Percentiles rank a stretch among this genome's conserved stretches.
Evolutionary conservation across 768 basidiomycete genomes (phyloP).

Genomic region (Suillus sp.): DNA sequence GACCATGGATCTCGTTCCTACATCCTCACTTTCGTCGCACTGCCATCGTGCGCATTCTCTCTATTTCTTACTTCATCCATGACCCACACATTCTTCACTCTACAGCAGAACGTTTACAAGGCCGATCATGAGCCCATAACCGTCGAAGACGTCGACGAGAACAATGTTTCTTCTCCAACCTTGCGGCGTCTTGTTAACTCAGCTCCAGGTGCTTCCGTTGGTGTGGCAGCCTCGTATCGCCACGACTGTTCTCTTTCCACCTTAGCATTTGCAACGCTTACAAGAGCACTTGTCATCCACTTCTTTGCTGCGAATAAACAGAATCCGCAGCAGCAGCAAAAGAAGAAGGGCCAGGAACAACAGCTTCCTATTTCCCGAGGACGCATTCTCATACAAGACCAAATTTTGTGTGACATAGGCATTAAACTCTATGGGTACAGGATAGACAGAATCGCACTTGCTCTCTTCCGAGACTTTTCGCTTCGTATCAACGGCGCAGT

Average conservation of each 20-base stretch:
- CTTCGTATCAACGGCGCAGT: constrained; percentile 39
- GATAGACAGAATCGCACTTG: constrained; percentile 47
- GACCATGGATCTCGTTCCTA: not conserved
- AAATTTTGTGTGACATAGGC: constrained; percentile 33
- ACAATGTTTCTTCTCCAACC: constrained; percentile 23
- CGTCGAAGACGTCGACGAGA: constrained; percentile 31
- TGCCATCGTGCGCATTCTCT: not conserved
- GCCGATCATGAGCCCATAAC: constrained; percentile 26
- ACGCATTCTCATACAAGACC: constrained; percentile 31
- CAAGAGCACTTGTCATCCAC: constrained; percentile 38
- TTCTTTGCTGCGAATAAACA: constrained; percentile 23
- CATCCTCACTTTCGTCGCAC: not conserved
- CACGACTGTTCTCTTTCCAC: constrained; percentile 35
- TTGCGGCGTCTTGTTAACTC: constrained; percentile 35
- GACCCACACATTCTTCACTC: constrained; percentile 20
- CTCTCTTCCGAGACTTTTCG: constrained; percentile 42
- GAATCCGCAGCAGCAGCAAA: constrained; percentile 10
- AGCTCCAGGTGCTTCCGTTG: constrained; percentile 31
- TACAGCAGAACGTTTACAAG: constrained; percentile 40
- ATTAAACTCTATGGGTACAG: constrained; percentile 42
- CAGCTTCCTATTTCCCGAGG: constrained; percentile 4
- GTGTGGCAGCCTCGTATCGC: constrained; percentile 47
- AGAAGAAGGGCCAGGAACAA: constrained; percentile 9
- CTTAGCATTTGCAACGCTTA: constrained; percentile 43
- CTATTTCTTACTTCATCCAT: constrained; percentile 7